A percentile compares a stretch with the other conserved stretches of the same genome.
These are phyloP conservation scores for Arctium minus DNA, from an alignment of 129 eudicot species.

Conservation along the genomic window DNA sequence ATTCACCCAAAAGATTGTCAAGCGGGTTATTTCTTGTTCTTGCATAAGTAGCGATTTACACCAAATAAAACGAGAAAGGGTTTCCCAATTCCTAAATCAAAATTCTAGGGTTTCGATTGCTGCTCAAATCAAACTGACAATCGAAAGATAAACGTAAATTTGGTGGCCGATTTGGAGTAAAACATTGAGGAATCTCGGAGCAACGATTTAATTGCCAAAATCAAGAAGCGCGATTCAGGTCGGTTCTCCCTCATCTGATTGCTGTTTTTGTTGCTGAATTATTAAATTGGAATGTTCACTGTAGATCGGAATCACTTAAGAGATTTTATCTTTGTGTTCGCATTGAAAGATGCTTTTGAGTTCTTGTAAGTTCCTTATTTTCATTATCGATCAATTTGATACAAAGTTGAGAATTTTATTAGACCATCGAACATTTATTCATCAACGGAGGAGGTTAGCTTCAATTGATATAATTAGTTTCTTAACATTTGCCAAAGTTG, in stretches of 20 bases:
- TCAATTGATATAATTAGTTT: neutral
- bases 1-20: constrained; percentile 16
- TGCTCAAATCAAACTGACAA: constrained; percentile 8
- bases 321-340: neutral
- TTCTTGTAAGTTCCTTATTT: neutral
- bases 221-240: constrained; percentile 33
- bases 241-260: constrained; percentile 20
- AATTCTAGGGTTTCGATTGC: constrained; percentile 32
- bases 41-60: constrained; percentile 22
- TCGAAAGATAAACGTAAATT: constrained; percentile 13
- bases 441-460: neutral
- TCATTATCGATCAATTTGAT: constrained; percentile 13
- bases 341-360: constrained; percentile 1
- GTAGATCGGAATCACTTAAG: constrained; percentile 13
- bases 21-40: constrained; percentile 28
- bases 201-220: constrained; percentile 15
- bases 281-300: neutral
- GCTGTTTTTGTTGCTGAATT: constrained; percentile 14
- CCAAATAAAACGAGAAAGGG: constrained; percentile 15
- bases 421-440: neutral
- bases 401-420: constrained; percentile 1
- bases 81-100: constrained; percentile 26
- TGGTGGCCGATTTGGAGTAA: neutral
- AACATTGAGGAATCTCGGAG: constrained; percentile 13
- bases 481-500: neutral